Conservation (phyloP, 495 filamentous ascomycete species). For the Pseudotulostoma volvatum region DNA sequence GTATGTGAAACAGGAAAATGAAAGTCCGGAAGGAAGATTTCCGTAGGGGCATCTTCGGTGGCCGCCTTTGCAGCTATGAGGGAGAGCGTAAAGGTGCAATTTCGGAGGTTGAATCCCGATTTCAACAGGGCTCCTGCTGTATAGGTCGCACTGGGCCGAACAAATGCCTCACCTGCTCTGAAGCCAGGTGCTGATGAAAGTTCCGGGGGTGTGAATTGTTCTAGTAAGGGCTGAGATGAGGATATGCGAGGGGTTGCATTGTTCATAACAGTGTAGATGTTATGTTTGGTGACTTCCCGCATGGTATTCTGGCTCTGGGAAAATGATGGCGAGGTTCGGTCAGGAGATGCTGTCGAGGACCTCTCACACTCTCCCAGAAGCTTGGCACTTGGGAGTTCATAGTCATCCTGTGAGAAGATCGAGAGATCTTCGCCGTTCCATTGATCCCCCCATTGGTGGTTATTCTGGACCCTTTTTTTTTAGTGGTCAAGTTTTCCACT, state of each 20-base stretch:
- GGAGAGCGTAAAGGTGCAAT: slow-evolving; percentile 53
- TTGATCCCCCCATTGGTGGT: slow-evolving; percentile 78
- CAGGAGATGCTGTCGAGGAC: slow-evolving; percentile 21
- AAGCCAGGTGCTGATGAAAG: slow-evolving; percentile 48
- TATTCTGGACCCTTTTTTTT: slow-evolving; percentile 42
- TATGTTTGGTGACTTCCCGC: slow-evolving; percentile 39
- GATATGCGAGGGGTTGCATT: background rate
- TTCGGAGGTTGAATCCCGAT: slow-evolving; percentile 65
- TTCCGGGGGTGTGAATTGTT: slow-evolving; percentile 34
- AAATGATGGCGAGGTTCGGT: slow-evolving; percentile 40
- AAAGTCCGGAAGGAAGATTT: slow-evolving; percentile 78
- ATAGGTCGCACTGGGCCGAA: slow-evolving; percentile 67
- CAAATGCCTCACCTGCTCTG: slow-evolving; percentile 79
- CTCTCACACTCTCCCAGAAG: slow-evolving; percentile 4
- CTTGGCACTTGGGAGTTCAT: slow-evolving; percentile 34
- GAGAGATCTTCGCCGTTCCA: slow-evolving; percentile 98
- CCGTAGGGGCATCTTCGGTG: slow-evolving; percentile 49
- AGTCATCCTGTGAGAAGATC: slow-evolving; percentile 73
- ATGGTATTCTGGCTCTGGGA: slow-evolving; percentile 38
- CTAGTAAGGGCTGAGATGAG: slow-evolving; percentile 51
- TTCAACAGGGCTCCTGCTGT: slow-evolving; percentile 49
- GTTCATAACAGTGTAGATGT: slow-evolving; percentile 55
- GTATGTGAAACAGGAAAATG: slow-evolving; percentile 70
- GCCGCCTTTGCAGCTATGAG: slow-evolving; percentile 38
- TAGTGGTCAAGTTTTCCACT: background rate